These are phyloP conservation scores for Mortierella sp. DNA, from an alignment of 371 early-diverging fungal genomes.

Conservation along the genomic window DNA sequence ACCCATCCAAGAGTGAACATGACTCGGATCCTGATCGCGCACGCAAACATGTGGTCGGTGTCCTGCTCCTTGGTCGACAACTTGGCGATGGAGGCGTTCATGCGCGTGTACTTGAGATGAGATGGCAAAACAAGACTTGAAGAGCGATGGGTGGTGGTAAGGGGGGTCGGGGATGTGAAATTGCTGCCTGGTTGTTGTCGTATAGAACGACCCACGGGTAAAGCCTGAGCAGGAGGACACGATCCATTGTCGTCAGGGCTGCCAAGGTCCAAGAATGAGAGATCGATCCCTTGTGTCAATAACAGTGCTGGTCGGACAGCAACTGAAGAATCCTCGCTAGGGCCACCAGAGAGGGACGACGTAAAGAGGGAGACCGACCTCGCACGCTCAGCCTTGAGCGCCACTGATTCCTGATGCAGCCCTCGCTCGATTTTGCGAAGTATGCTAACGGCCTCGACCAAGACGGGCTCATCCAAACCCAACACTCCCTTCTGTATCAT, in stretches of 20 bases:
- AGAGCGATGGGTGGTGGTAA: neutral
- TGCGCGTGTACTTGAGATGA: neutral
- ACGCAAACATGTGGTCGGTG: slow-evolving; percentile 27
- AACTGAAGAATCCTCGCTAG: neutral
- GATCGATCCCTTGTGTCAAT: slow-evolving; percentile 40
- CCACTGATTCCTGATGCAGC: slow-evolving; percentile 27
- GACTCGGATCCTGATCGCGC: slow-evolving; percentile 47
- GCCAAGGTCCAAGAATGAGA: slow-evolving; percentile 38
- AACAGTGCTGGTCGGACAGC: slow-evolving; percentile 11
- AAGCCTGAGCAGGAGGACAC: neutral
- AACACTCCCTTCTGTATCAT: slow-evolving; percentile 52
- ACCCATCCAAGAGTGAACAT: slow-evolving; percentile 57
- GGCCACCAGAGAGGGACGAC: slow-evolving; percentile 17
- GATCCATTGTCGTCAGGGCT: slow-evolving; percentile 5
- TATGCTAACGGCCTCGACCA: slow-evolving; percentile 40
- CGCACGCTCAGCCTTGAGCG: slow-evolving; percentile 13
- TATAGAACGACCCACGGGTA: slow-evolving; percentile 3
- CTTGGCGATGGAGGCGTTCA: slow-evolving; percentile 24
- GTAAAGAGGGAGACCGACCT: slow-evolving; percentile 30
- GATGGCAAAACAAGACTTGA: neutral
- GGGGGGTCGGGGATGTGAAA: slow-evolving; percentile 6
- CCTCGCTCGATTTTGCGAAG: slow-evolving; percentile 48
- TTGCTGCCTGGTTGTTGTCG: slow-evolving; percentile 3
- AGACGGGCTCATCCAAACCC: slow-evolving; percentile 43
- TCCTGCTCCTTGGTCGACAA: slow-evolving; percentile 23